These are phyloP conservation scores for Colletotrichum acutatum DNA, from an alignment of 2,329 filamentous ascomycete species.

Conservation along the genomic window DNA sequence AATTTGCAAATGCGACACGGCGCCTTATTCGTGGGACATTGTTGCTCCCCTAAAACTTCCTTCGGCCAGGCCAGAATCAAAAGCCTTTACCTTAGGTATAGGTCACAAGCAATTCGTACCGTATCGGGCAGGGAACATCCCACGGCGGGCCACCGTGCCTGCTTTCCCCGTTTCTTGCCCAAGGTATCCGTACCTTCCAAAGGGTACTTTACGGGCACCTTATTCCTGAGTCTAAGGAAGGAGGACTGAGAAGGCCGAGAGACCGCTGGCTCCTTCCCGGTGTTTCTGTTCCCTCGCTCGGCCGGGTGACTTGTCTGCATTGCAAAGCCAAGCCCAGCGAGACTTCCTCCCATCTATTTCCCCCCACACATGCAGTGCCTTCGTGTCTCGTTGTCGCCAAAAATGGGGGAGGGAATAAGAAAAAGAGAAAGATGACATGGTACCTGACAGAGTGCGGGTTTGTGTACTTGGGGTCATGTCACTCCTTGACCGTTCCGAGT, in stretches of 20 bases:
- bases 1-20: constrained; percentile 3
- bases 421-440: not conserved
- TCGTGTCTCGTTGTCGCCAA: constrained; percentile 7
- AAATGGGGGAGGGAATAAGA: too few species aligned
- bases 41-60: not conserved
- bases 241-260: not conserved
- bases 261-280: not conserved
- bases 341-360: constrained; percentile 6
- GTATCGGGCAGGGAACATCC: constrained; percentile 17
- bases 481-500: not conserved
- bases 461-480: not conserved
- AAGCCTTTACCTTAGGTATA: too few species aligned
- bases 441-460: not conserved
- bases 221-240: not conserved
- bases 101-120: not conserved
- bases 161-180: constrained; percentile 10
- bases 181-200: not conserved
- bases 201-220: too few species aligned
- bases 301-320: not conserved
- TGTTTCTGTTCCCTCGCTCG: not conserved
- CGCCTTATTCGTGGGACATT: constrained; percentile 17
- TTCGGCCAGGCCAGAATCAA: too few species aligned
- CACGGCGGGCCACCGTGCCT: constrained; percentile 10
- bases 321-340: constrained; percentile 11
- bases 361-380: constrained; percentile 20